Conservation (phyloP, 2,329 filamentous ascomycete genomes). For the Fusarium oxysporum region DNA sequence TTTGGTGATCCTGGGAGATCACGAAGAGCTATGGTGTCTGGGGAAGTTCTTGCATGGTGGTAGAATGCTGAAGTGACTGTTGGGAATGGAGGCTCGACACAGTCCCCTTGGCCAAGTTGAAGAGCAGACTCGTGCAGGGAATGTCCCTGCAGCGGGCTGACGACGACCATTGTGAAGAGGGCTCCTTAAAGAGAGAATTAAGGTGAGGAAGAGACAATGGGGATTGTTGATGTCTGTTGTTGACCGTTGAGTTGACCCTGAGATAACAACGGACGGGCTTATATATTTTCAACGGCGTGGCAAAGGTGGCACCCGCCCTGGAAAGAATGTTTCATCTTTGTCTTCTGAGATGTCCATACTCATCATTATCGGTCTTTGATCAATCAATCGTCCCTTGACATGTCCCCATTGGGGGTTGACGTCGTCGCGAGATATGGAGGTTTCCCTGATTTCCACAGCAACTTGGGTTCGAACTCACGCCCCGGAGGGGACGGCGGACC, state of each 20-base stretch:
- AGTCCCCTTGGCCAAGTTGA: slow-evolving; percentile 34
- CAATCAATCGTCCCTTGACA: slow-evolving; percentile 10
- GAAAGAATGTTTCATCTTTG: slow-evolving; percentile 29
- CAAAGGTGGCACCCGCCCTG: slow-evolving; percentile 27
- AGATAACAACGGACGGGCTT: slow-evolving; percentile 33
- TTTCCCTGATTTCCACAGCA: slow-evolving; percentile 38
- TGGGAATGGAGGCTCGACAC: slow-evolving; percentile 49
- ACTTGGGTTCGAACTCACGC: slow-evolving; percentile 17
- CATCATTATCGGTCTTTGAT: slow-evolving; percentile 18
- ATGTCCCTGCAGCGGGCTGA: slow-evolving; percentile 4
- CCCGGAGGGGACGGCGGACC: slow-evolving; percentile 10
- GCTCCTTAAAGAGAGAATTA: background rate
- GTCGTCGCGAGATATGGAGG: slow-evolving; percentile 26
- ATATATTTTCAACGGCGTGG: slow-evolving; percentile 36
- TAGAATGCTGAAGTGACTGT: slow-evolving; percentile 55
- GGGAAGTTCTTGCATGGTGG: slow-evolving; percentile 51
- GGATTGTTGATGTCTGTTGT: slow-evolving; percentile 24
- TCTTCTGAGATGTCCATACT: slow-evolving; percentile 15
- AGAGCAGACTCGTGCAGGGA: background rate
- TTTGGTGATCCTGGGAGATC: slow-evolving; percentile 48
- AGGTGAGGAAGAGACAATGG: slow-evolving; percentile 23
- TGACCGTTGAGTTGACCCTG: slow-evolving; percentile 35
- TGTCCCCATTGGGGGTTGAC: slow-evolving; percentile 21
- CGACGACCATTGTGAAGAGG: slow-evolving; percentile 16
- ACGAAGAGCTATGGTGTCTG: slow-evolving; percentile 54